Evolutionary conservation across 257 asterid species (phyloP).

Genomic region (Gardenia jasminoides): DNA sequence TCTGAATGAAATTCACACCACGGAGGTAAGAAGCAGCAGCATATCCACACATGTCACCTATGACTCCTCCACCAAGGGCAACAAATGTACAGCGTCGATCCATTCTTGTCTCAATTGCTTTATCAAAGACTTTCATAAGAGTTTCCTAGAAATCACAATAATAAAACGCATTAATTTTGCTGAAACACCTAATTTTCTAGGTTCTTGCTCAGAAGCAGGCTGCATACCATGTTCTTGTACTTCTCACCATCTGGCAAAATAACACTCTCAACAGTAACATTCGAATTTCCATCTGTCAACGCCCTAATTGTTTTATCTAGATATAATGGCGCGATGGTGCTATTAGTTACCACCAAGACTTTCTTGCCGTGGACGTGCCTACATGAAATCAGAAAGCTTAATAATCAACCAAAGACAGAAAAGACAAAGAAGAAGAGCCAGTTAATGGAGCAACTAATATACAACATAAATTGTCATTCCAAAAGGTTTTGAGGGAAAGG

Average conservation of each 20-base stretch:
- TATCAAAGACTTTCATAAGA: conserved; percentile 88
- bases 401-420: conserved; percentile 15
- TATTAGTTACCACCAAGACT: conserved; percentile 91
- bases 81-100: conserved; percentile 92
- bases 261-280: conserved; percentile 74
- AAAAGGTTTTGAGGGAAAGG: background rate
- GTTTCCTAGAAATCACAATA: conserved; percentile 57
- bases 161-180: conserved; percentile 17
- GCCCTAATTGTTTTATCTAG: conserved; percentile 83
- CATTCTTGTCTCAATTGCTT: conserved; percentile 88
- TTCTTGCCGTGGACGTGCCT: conserved; percentile 97
- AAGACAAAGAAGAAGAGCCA: background rate
- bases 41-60: conserved; percentile 99
- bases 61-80: conserved; percentile 99
- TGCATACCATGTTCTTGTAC: conserved; percentile 80
- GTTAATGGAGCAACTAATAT: background rate
- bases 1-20: conserved; percentile 97
- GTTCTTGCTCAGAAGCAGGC: conserved; percentile 7
- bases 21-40: conserved; percentile 98
- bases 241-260: conserved; percentile 96
- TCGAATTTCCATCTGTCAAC: conserved; percentile 75
- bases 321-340: conserved; percentile 84
- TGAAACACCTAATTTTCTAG: conserved; percentile 13
- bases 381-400: conserved; percentile 18
- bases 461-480: background rate